A percentile compares a stretch with the other conserved stretches of the same genome.
Conservation (phyloP, 2,329 filamentous ascomycete species). For the Venturia oleaginea region DNA sequence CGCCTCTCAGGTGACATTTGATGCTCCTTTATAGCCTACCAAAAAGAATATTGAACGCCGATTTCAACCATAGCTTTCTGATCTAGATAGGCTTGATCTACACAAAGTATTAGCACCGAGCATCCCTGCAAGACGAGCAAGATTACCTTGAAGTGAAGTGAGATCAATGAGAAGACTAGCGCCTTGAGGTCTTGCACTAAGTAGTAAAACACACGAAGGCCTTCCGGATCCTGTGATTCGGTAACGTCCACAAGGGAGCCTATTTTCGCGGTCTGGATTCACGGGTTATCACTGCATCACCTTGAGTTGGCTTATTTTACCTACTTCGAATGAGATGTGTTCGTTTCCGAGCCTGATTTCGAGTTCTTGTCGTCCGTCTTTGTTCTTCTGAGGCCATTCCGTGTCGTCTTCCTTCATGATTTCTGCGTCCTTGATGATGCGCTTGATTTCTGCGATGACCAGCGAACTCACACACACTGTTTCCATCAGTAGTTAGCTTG, state of each 20-base stretch:
- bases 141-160: conserved; percentile 83
- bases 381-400: conserved; percentile 99
- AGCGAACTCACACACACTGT: conserved; percentile 91
- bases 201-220: conserved; percentile 95
- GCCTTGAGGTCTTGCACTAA: conserved; percentile 96
- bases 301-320: conserved; percentile 19
- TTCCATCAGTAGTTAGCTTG: conserved; percentile 5
- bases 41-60: background rate
- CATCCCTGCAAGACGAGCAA: too few relatives aligned
- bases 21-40: background rate
- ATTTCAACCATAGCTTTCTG: background rate
- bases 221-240: conserved; percentile 91
- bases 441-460: conserved; percentile 88
- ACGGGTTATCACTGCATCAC: background rate
- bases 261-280: conserved; percentile 81
- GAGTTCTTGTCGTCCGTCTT: conserved; percentile 92
- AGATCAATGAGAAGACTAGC: conserved; percentile 90
- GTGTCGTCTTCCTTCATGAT: conserved; percentile 99
- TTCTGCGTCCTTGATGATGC: conserved; percentile 93
- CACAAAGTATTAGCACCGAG: background rate
- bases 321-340: conserved; percentile 94
- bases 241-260: conserved; percentile 94
- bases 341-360: conserved; percentile 91
- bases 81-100: conserved; percentile 12
- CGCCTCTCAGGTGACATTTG: background rate